Percentiles rank a stretch among this genome's conserved stretches.
Conservation (phyloP, 1,284 basidiomycete species). For the Cryptococcus neoformans region DNA sequence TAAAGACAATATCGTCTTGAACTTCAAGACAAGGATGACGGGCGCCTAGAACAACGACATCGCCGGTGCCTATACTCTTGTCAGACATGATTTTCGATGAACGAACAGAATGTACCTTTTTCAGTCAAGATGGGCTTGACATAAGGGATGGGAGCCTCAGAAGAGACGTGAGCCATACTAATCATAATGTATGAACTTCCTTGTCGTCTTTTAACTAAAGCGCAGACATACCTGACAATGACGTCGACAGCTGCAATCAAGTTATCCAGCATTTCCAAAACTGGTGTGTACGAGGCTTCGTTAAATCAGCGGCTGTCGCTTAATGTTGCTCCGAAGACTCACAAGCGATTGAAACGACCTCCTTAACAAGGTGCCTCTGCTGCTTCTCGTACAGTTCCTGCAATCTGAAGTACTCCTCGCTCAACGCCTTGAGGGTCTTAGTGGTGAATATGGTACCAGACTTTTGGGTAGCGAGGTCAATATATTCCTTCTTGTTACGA, state of each 20-base stretch:
- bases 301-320: not conserved
- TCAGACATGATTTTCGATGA: no score
- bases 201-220: not conserved
- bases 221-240: slow-evolving; percentile 64
- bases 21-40: slow-evolving; percentile 96
- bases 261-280: slow-evolving; percentile 84
- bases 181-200: not conserved
- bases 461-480: slow-evolving; percentile 82
- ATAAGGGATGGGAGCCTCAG: slow-evolving; percentile 81
- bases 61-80: slow-evolving; percentile 61
- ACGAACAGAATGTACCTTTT: slow-evolving; percentile 55
- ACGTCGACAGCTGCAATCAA: slow-evolving; percentile 90
- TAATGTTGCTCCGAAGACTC: slow-evolving; percentile 34
- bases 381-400: slow-evolving; percentile 26
- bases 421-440: slow-evolving; percentile 64
- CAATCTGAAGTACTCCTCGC: slow-evolving; percentile 62
- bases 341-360: slow-evolving; percentile 91
- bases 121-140: slow-evolving; percentile 53
- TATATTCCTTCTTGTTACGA: slow-evolving; percentile 66
- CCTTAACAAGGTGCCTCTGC: slow-evolving; percentile 69
- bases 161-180: slow-evolving; percentile 86
- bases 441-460: slow-evolving; percentile 93
- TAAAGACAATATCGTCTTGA: slow-evolving; percentile 93
- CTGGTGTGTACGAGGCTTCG: slow-evolving; percentile 81
- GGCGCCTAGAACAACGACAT: slow-evolving; percentile 72